phyloP scores from a whole-genome alignment of 192 early-diverging fungal genomes.

The Mortierella hygrophila region DNA sequence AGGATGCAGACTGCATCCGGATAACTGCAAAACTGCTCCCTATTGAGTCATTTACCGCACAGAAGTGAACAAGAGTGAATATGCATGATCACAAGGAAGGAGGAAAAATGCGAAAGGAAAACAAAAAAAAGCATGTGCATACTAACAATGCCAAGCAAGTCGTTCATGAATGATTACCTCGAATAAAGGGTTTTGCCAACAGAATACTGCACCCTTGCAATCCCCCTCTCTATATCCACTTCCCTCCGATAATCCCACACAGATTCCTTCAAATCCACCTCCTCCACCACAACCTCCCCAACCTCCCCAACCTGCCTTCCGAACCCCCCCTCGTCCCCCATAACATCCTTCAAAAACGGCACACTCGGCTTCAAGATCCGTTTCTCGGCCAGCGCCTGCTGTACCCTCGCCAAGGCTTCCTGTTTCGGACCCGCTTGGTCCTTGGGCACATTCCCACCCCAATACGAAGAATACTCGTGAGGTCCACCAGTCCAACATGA shows the following conservation, averaged over 20 bases:
- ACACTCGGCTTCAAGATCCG: background rate
- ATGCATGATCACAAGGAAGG: background rate
- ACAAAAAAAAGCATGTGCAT: background rate
- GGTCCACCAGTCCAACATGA: slow-evolving; percentile 24
- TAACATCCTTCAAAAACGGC: slow-evolving; percentile 8
- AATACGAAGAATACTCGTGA: background rate
- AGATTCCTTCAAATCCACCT: background rate
- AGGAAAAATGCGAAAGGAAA: background rate
- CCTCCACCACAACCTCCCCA: slow-evolving; percentile 7
- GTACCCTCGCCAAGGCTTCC: background rate
- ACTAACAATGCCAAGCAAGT: background rate
- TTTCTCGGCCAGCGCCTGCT: slow-evolving; percentile 1
- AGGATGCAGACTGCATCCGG: slow-evolving; percentile 25
- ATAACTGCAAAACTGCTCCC: slow-evolving; percentile 37
- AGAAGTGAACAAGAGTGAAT: background rate
- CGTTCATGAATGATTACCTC: background rate
- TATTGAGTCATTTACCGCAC: background rate
- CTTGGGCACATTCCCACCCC: slow-evolving; percentile 11
- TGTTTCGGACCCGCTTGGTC: background rate
- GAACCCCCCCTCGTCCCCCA: slow-evolving; percentile 10
- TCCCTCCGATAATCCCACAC: slow-evolving; percentile 7
- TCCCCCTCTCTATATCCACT: slow-evolving; percentile 7
- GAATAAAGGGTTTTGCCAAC: background rate
- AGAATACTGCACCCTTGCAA: background rate
- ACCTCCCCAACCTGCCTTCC: background rate